These are phyloP conservation scores for Pythium apleroticum DNA, from an alignment of 352 stramenopile species.

Conservation along the genomic window DNA sequence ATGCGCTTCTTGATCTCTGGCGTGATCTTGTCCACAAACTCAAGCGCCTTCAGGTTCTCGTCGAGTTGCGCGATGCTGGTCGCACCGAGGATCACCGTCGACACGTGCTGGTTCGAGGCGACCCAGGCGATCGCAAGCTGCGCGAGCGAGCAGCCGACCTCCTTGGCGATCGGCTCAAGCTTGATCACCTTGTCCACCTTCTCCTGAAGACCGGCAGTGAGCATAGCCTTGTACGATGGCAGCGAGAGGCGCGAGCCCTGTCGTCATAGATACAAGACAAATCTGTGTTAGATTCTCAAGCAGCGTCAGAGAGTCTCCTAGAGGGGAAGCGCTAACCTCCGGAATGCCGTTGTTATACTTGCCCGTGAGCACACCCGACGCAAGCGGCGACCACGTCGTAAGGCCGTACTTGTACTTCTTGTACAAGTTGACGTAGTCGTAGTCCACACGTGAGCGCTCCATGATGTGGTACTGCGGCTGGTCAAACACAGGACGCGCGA, in stretches of 20 bases:
- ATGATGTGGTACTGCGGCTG: constrained; percentile 75
- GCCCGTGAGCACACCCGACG: constrained; percentile 59
- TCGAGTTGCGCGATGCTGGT: constrained; percentile 52
- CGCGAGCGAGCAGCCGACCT: constrained; percentile 59
- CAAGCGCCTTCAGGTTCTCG: constrained; percentile 48
- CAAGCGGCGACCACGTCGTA: constrained; percentile 72
- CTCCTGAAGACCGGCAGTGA: constrained; percentile 53
- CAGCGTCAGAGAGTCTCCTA: not conserved
- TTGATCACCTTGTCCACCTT: constrained; percentile 50
- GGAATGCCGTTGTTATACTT: constrained; percentile 60
- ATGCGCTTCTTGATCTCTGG: constrained; percentile 47
- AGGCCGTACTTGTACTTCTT: constrained; percentile 66
- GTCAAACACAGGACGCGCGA: constrained; percentile 44
- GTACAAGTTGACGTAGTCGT: constrained; percentile 69
- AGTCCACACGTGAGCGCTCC: constrained; percentile 60
- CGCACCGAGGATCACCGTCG: constrained; percentile 53
- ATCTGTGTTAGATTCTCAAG: not conserved
- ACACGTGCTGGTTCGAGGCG: constrained; percentile 56
- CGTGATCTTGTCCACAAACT: constrained; percentile 46
- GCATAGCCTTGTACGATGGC: constrained; percentile 47
- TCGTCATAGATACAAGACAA: not conserved
- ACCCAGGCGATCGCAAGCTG: constrained; percentile 61
- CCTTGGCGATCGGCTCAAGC: constrained; percentile 52
- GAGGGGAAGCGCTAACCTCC: constrained; percentile 24
- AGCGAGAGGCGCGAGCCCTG: constrained; percentile 57